A percentile compares a stretch with the other conserved stretches of the same genome.
These are phyloP conservation scores for Leishmania arabica DNA, from an alignment of 208 protist species.

Conservation along the genomic window DNA sequence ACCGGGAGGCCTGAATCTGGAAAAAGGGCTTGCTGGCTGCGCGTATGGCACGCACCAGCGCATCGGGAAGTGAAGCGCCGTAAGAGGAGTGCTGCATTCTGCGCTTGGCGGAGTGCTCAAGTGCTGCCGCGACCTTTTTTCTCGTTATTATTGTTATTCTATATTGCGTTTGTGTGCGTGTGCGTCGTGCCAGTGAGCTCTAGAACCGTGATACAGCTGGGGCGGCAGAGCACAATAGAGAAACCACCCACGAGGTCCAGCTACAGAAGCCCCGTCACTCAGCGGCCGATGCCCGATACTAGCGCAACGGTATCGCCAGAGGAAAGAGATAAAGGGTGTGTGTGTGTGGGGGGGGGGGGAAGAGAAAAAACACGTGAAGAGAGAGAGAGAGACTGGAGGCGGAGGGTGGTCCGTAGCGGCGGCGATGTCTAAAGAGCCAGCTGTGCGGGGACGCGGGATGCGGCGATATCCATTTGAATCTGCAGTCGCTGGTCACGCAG, in stretches of 20 bases:
- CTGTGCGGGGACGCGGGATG: background rate
- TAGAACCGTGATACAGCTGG: background rate
- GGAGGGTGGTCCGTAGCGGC: background rate
- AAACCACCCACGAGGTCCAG: no score
- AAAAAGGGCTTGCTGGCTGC: slow-evolving; percentile 22
- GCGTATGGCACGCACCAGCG: slow-evolving; percentile 22
- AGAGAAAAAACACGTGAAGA: background rate
- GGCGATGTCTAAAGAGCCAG: background rate
- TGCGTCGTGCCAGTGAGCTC: background rate
- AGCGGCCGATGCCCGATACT: background rate
- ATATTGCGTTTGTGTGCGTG: background rate
- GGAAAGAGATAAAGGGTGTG: background rate
- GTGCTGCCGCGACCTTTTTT: background rate
- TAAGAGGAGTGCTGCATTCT: background rate
- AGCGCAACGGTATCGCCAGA: background rate
- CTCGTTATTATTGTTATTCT: background rate
- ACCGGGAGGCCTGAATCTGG: slow-evolving; percentile 30
- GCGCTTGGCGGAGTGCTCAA: background rate
- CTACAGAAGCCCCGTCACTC: background rate
- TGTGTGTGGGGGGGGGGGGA: background rate
- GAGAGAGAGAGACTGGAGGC: background rate
- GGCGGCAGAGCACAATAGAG: background rate
- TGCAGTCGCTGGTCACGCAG: background rate
- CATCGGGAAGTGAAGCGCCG: slow-evolving; percentile 11
- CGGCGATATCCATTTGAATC: background rate